Base-by-base conservation (phyloP, 2,329 filamentous ascomycete genomes). In the Cordyceps sp. region DNA sequence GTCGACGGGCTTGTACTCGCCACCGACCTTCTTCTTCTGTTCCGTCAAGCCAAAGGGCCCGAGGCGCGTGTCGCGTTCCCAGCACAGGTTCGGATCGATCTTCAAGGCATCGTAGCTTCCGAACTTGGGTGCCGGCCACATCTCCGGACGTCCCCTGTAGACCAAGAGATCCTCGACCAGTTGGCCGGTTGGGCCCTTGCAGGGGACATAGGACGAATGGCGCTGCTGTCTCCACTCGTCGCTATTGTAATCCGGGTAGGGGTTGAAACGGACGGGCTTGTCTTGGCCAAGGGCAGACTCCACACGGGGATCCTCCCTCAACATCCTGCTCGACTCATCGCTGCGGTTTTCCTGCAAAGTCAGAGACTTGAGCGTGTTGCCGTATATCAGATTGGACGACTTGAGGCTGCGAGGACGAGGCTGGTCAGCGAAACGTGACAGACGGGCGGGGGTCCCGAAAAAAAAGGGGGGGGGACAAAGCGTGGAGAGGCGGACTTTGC, bases 211-310 rank as follows among this genome's bases (percentile, higher is more conserved):
- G 33, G 64, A 50, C 13, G 74, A 77, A 30, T 65, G 60, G 39
- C 66, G 66, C 20, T 55, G 49, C 30, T 57, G 53, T 42, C 60
- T 66, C 75, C 76, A 85, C 12, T 59, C 52, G 4, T 59, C 54
- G 31, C 63, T 66, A 44, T 80, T 78, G 54, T 84, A 82, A 13
- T 69, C 57, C 1, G 79, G 78, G 39, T 84, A 85, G 0, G 80
- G 80, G 36, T 75, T 64, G 52, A 81, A 83, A 15, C 66, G 58
- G 33, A 69, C 58, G 1, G 72, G 66, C 31, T 59, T 53, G 27
- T 64, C 55, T 10, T 53, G 46, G 33, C 46, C 61, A 42, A 63
- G 68, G 23, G 51, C 51, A 19, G 50, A 39, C 30, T 47, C 45
- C 8, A 48, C 44, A n/a, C 51, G 45, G 32, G 55, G 42, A 22